Evolutionary conservation across 805 yeast species (phyloP).

Genomic region (Nakazawaea peltata): DNA sequence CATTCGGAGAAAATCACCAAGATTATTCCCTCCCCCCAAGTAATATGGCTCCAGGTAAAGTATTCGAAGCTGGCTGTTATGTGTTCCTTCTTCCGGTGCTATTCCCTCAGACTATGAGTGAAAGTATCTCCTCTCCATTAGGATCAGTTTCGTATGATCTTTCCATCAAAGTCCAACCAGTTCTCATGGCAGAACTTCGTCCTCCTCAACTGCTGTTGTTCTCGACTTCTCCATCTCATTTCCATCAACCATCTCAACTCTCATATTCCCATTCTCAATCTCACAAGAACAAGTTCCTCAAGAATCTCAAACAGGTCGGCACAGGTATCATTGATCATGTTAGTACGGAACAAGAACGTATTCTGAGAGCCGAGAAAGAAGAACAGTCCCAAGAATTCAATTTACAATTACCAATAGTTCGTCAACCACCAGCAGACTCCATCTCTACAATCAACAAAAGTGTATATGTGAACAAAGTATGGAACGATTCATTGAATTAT

Average conservation of each 20-base stretch:
- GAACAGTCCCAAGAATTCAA: conserved; percentile 9
- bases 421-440: conserved; percentile 21
- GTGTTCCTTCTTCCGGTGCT: conserved; percentile 57
- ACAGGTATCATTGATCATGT: background rate
- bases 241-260: too few species aligned
- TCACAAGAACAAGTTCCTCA: conserved; percentile 11
- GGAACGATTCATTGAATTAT: conserved; percentile 67
- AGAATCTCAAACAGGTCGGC: conserved; percentile 8
- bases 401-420: conserved; percentile 16
- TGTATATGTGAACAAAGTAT: conserved; percentile 63
- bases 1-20: too few species aligned
- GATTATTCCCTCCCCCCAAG: background rate
- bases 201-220: conserved; percentile 23
- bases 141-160: conserved; percentile 39
- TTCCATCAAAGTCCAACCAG: conserved; percentile 28
- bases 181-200: conserved; percentile 19
- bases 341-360: too few species aligned
- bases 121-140: conserved; percentile 43
- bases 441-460: conserved; percentile 44
- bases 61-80: conserved; percentile 69
- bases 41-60: conserved; percentile 1
- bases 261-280: too few species aligned
- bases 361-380: conserved; percentile 2
- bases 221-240: conserved; percentile 26
- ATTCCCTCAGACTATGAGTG: conserved; percentile 57